These are phyloP conservation scores for Penicillium sp. DNA, from an alignment of 2,329 filamentous ascomycete species.

Conservation along the genomic window DNA sequence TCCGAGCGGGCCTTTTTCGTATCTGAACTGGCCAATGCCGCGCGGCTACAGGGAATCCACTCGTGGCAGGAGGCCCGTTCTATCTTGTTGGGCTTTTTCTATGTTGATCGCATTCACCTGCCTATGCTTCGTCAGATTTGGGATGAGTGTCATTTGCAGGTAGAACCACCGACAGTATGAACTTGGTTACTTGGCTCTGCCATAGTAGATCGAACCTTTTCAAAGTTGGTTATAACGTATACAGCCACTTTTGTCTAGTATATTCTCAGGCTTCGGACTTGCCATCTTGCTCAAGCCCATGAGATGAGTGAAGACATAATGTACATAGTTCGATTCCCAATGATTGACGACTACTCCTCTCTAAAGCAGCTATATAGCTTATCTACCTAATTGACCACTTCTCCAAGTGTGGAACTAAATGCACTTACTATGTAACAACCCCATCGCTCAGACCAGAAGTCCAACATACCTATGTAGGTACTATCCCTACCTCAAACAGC, in stretches of 20 bases:
- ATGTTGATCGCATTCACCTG: slow-evolving; percentile 36
- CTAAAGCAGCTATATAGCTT: background rate
- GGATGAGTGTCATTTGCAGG: slow-evolving; percentile 30
- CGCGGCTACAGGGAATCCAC: slow-evolving; percentile 27
- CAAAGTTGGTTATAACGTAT: background rate
- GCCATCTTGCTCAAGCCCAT: background rate
- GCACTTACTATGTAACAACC: no score
- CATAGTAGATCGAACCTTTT: background rate
- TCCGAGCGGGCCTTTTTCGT: slow-evolving; percentile 34
- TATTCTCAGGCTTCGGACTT: background rate
- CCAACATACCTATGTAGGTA: no score
- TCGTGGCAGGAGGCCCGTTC: slow-evolving; percentile 36
- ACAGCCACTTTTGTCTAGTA: background rate
- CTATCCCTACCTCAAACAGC: background rate
- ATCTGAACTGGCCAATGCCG: slow-evolving; percentile 29
- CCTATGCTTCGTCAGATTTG: slow-evolving; percentile 32
- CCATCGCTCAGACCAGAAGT: background rate
- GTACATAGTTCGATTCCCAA: background rate
- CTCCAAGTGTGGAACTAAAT: background rate
- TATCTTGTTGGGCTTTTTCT: slow-evolving; percentile 36
- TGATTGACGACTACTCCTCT: background rate
- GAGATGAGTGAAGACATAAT: background rate
- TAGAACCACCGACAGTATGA: slow-evolving; percentile 14
- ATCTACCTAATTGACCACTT: background rate
- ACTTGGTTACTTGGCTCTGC: background rate